A percentile compares a stretch with the other conserved stretches of the same genome.
These are phyloP conservation scores for Solanum clarkiae DNA, from an alignment of 257 asterid species.

Conservation along the genomic window DNA sequence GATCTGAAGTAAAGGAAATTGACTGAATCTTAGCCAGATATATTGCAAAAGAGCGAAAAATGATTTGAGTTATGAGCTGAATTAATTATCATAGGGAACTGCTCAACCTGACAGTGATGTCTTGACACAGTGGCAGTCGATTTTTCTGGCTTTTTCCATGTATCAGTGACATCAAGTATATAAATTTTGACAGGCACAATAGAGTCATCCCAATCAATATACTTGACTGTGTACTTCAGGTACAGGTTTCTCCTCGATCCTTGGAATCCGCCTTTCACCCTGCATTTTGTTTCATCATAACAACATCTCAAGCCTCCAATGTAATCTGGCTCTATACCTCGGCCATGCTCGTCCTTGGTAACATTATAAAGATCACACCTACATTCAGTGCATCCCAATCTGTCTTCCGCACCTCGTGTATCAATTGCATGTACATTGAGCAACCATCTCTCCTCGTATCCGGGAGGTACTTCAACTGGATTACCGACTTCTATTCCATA, in stretches of 20 bases:
- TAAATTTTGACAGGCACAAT: slow-evolving; percentile 28
- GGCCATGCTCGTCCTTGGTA: slow-evolving; percentile 3
- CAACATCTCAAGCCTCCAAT: slow-evolving; percentile 30
- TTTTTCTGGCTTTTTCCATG: slow-evolving; percentile 15
- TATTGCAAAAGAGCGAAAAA: background rate
- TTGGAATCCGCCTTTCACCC: slow-evolving; percentile 5
- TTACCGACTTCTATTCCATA: slow-evolving; percentile 29
- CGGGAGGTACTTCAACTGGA: slow-evolving; percentile 6
- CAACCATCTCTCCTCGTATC: slow-evolving; percentile 24
- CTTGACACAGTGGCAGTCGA: background rate
- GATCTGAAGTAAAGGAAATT: slow-evolving; percentile 26
- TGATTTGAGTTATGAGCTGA: background rate
- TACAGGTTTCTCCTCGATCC: slow-evolving; percentile 2
- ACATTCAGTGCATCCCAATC: slow-evolving; percentile 24
- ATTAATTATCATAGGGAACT: background rate
- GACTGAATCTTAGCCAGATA: background rate
- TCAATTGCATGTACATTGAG: slow-evolving; percentile 29
- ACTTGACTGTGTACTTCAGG: slow-evolving; percentile 28
- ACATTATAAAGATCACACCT: slow-evolving; percentile 27
- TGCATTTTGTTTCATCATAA: slow-evolving; percentile 13
- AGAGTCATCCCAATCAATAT: slow-evolving; percentile 25
- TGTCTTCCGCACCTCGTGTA: slow-evolving; percentile 21
- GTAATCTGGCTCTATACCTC: background rate
- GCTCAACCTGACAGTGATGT: slow-evolving; percentile 25
- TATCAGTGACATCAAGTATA: slow-evolving; percentile 34